Evolutionary conservation across 805 yeast species (phyloP).

Genomic region (Myxozyma geophila): DNA sequence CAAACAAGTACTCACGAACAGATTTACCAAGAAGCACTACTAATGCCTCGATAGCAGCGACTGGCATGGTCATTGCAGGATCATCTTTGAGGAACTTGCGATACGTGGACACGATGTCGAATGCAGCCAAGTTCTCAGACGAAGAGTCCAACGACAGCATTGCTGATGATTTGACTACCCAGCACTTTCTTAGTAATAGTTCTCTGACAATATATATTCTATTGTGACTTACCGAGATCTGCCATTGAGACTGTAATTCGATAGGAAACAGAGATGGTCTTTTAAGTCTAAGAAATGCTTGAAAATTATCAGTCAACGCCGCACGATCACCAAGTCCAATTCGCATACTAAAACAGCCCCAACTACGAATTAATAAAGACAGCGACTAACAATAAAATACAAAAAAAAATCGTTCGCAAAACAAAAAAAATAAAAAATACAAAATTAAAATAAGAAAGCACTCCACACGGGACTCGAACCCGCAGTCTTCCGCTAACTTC

Average conservation of each 20-base stretch:
- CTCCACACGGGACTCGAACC: slow-evolving; percentile 71
- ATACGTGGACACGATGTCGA: slow-evolving; percentile 84
- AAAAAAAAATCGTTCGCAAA: neutral
- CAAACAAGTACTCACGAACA: slow-evolving; percentile 53
- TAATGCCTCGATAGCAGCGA: slow-evolving; percentile 95
- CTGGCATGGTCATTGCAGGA: slow-evolving; percentile 98
- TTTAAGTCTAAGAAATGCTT: neutral
- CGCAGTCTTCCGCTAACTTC: slow-evolving; percentile 61
- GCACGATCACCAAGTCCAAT: neutral
- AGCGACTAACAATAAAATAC: neutral
- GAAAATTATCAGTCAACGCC: neutral
- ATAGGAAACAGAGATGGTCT: neutral
- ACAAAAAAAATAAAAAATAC: neutral
- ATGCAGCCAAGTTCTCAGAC: slow-evolving; percentile 44
- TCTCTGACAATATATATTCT: neutral
- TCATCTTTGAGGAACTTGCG: slow-evolving; percentile 82
- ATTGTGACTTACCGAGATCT: neutral
- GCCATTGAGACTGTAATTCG: neutral
- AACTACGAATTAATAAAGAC: neutral
- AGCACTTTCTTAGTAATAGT: neutral
- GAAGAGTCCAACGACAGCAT: neutral
- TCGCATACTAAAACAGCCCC: too few species aligned
- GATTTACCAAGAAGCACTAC: slow-evolving; percentile 80
- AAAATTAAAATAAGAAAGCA: slow-evolving; percentile 39
- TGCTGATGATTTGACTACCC: neutral